phyloP scores from a whole-genome alignment of 202 grass and related monocot genomes.

The Cymbopogon flexuosus region DNA sequence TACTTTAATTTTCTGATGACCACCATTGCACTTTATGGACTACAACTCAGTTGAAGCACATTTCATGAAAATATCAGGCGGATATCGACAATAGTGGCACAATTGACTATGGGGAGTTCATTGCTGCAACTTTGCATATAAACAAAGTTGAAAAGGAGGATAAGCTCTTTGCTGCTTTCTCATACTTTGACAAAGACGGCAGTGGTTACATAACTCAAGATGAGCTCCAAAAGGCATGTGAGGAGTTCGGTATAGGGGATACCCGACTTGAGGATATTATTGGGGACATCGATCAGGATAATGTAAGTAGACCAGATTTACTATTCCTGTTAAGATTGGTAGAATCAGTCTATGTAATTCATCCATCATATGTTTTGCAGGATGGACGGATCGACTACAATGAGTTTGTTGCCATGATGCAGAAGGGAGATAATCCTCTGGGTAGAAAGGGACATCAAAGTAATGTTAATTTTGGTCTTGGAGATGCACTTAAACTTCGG shows the following conservation, averaged over 20 bases:
- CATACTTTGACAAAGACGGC: constrained; percentile 91
- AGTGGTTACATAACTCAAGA: constrained; percentile 98
- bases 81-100: constrained; percentile 98
- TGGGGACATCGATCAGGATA: constrained; percentile 89
- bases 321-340: neutral
- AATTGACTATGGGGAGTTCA: constrained; percentile 97
- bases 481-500: constrained; percentile 86
- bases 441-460: constrained; percentile 76
- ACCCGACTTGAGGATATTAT: constrained; percentile 83
- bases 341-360: constrained; percentile 5
- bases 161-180: constrained; percentile 85
- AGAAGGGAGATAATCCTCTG: constrained; percentile 80
- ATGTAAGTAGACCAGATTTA: constrained; percentile 46
- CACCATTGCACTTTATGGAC: constrained; percentile 17
- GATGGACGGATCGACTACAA: constrained; percentile 95
- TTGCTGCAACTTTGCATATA: constrained; percentile 91
- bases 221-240: constrained; percentile 95
- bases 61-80: constrained; percentile 60
- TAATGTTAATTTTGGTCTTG: constrained; percentile 69
- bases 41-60: constrained; percentile 12
- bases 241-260: constrained; percentile 89
- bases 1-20: neutral
- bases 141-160: constrained; percentile 99
- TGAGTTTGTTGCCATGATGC: constrained; percentile 97
- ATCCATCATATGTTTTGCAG: constrained; percentile 33